Percentiles rank a stretch among this genome's conserved stretches.
phyloP scores from a whole-genome alignment of 1,139 yeast genomes.

The Debaryomyces singareniensis region DNA sequence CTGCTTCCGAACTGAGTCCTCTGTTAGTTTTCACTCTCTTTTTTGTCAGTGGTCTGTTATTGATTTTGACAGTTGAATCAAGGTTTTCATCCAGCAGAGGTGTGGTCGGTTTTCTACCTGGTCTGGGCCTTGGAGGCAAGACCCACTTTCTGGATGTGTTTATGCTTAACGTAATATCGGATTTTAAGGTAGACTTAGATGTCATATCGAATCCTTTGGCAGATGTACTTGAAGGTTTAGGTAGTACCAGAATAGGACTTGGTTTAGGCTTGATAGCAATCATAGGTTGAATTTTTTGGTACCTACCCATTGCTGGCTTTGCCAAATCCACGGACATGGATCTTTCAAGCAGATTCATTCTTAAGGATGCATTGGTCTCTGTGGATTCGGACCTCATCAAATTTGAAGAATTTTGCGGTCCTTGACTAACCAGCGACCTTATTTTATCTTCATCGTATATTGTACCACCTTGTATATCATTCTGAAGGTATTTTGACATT shows the following conservation, averaged over 20 bases:
- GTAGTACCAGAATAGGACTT: constrained; percentile 19
- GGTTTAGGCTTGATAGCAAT: constrained; percentile 36
- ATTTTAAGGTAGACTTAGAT: constrained; percentile 11
- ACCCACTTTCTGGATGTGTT: constrained; percentile 59
- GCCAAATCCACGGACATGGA: too few species aligned
- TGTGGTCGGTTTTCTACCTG: constrained; percentile 45
- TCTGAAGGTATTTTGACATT: too few species aligned
- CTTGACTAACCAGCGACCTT: too few species aligned
- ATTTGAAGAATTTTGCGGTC: too few species aligned
- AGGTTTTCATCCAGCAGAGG: constrained; percentile 9
- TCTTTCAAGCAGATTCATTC: too few species aligned
- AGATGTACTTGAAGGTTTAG: constrained; percentile 16
- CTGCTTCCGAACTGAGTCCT: not conserved
- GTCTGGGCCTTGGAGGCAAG: constrained; percentile 59
- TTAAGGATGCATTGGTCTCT: too few species aligned
- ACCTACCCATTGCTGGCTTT: constrained; percentile 18
- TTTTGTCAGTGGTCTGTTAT: not conserved
- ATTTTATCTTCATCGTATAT: too few species aligned
- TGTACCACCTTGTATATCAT: too few species aligned
- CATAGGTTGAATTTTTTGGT: constrained; percentile 37
- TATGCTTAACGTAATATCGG: constrained; percentile 21
- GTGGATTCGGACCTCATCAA: too few species aligned
- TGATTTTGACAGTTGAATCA: not conserved
- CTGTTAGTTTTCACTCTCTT: not conserved
- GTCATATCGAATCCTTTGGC: constrained; percentile 12